phyloP scores from a whole-genome alignment of 1,139 yeast genomes.

The Hanseniaspora sp. region DNA sequence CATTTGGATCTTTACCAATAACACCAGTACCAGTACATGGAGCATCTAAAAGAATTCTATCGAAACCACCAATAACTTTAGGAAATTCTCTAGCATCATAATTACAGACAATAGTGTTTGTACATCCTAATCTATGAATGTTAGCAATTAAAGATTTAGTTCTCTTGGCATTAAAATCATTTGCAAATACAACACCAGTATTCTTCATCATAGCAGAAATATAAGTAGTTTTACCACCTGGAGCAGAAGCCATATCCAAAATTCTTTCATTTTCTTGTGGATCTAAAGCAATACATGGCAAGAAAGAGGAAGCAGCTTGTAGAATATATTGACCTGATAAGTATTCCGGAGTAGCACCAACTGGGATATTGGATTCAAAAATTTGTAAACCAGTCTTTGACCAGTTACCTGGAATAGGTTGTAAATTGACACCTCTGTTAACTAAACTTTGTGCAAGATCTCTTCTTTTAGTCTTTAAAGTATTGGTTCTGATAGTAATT shows the following conservation, averaged over 20 bases:
- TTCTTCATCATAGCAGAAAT: conserved; percentile 95
- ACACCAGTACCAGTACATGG: conserved; percentile 99
- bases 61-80: conserved; percentile 95
- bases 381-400: conserved; percentile 95
- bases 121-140: conserved; percentile 92
- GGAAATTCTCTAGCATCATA: conserved; percentile 99
- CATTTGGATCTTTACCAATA: conserved; percentile 92
- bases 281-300: conserved; percentile 94
- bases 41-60: conserved; percentile 88
- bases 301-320: conserved; percentile 95
- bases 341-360: conserved; percentile 98
- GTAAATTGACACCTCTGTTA: conserved; percentile 92
- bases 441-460: conserved; percentile 91
- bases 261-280: conserved; percentile 94
- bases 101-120: conserved; percentile 91
- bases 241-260: conserved; percentile 98
- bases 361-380: conserved; percentile 95
- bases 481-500: conserved; percentile 89
- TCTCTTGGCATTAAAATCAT: conserved; percentile 91
- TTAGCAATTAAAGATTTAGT: conserved; percentile 94
- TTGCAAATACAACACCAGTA: conserved; percentile 94
- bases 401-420: conserved; percentile 88
- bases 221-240: conserved; percentile 98
- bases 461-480: conserved; percentile 85
- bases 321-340: conserved; percentile 94